Evolutionary conservation across 176 grass and related monocot genomes (phyloP).

Genomic region (Stipa capillata): DNA sequence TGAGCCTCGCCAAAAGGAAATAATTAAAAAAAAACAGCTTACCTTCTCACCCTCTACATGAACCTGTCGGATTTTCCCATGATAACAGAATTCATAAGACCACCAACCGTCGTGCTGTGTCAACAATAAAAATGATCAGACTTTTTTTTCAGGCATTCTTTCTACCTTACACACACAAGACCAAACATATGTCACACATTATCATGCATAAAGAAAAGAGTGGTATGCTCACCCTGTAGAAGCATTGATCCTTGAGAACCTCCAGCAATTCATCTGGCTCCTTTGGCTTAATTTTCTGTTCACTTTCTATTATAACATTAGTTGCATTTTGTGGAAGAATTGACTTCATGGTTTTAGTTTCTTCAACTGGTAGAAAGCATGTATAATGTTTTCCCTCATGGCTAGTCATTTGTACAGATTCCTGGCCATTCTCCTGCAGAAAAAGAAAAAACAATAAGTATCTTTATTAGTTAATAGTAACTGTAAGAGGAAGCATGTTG

Average conservation of each 20-base stretch:
- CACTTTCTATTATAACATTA: slow-evolving; percentile 76
- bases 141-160: neutral
- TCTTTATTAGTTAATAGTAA: no score
- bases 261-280: slow-evolving; percentile 92
- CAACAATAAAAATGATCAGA: neutral
- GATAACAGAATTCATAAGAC: slow-evolving; percentile 94
- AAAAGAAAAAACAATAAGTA: neutral
- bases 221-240: slow-evolving; percentile 61
- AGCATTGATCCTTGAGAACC: slow-evolving; percentile 70
- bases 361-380: slow-evolving; percentile 79
- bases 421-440: slow-evolving; percentile 74
- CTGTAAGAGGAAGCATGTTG: neutral
- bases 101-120: slow-evolving; percentile 82
- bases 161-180: neutral
- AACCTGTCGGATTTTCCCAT: slow-evolving; percentile 66
- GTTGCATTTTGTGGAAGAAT: slow-evolving; percentile 73
- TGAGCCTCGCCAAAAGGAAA: neutral
- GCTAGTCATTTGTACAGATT: slow-evolving; percentile 56
- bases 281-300: slow-evolving; percentile 64
- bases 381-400: slow-evolving; percentile 67
- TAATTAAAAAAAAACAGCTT: neutral
- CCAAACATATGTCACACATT: neutral
- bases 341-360: slow-evolving; percentile 61
- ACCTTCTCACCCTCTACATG: slow-evolving; percentile 76
- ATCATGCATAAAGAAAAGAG: slow-evolving; percentile 7